phyloP scores from a whole-genome alignment of 2,329 filamentous ascomycete genomes.

The Ilyonectria sp. region DNA sequence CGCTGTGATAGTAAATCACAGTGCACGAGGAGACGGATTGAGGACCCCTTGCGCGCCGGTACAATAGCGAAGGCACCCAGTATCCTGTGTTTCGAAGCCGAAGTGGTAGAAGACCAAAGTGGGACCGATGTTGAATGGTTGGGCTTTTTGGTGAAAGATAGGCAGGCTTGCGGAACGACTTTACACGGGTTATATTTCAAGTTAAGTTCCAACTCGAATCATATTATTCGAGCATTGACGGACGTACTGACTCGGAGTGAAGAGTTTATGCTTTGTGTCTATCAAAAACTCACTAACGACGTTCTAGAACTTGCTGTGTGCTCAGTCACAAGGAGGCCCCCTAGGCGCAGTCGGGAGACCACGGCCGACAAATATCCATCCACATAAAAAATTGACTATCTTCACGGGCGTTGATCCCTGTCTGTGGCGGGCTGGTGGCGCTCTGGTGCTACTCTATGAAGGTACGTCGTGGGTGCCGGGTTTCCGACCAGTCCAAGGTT shows the following conservation, averaged over 20 bases:
- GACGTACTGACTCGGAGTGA: background rate
- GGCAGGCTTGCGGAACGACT: background rate
- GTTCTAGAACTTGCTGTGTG: background rate
- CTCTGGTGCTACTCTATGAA: too few relatives aligned
- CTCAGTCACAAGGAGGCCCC: too few relatives aligned
- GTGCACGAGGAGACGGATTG: background rate
- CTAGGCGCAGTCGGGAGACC: too few relatives aligned
- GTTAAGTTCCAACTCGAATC: background rate
- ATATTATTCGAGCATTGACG: background rate
- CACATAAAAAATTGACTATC: too few relatives aligned
- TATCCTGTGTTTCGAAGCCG: background rate
- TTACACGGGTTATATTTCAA: background rate
- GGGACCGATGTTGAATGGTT: background rate
- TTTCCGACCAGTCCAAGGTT: too few relatives aligned
- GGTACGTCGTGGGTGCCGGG: too few relatives aligned
- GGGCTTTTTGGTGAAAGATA: background rate
- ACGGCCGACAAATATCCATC: too few relatives aligned
- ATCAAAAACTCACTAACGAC: background rate
- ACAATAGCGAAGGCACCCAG: background rate
- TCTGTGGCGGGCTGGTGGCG: too few relatives aligned
- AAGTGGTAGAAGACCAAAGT: background rate
- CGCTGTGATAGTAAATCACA: conserved; percentile 32
- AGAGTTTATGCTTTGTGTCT: background rate
- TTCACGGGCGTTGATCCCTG: too few relatives aligned
- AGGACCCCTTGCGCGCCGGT: background rate